A percentile compares a stretch with the other conserved stretches of the same genome.
phyloP scores from a whole-genome alignment of 1,284 basidiomycete genomes.

The Pholiota adiposa region DNA sequence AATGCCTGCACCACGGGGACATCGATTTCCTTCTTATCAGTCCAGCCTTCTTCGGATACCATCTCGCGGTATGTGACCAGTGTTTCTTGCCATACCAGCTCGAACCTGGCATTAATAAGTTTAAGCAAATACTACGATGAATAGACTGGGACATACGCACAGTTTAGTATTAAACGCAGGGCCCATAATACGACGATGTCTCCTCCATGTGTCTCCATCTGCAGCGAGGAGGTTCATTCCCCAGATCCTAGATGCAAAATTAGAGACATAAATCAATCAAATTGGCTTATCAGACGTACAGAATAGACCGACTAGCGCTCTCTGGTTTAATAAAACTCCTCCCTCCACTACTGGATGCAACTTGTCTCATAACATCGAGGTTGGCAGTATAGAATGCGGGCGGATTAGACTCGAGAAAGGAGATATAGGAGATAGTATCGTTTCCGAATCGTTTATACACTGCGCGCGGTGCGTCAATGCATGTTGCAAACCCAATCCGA shows the following conservation, averaged over 20 bases:
- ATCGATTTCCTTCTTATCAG: constrained; percentile 36
- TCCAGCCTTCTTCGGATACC: constrained; percentile 47
- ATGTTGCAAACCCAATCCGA: not conserved
- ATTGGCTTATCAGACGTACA: constrained; percentile 31
- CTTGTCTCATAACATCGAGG: constrained; percentile 51
- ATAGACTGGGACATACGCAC: constrained; percentile 31
- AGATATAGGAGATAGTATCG: constrained; percentile 50
- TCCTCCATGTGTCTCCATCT: constrained; percentile 52
- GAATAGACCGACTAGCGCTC: constrained; percentile 30
- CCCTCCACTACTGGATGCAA: constrained; percentile 33
- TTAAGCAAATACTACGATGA: not conserved
- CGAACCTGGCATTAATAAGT: constrained; percentile 36
- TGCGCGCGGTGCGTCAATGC: constrained; percentile 21
- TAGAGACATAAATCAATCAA: constrained; percentile 10
- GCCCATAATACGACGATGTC: constrained; percentile 50
- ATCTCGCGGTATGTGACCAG: constrained; percentile 48
- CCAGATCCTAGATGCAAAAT: constrained; percentile 41
- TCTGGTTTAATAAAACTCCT: constrained; percentile 48
- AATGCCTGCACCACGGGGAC: constrained; percentile 42
- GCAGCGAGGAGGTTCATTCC: constrained; percentile 50
- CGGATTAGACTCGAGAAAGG: constrained; percentile 42
- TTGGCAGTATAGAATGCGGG: constrained; percentile 50
- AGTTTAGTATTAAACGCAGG: constrained; percentile 53
- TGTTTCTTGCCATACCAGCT: constrained; percentile 49
- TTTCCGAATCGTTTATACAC: constrained; percentile 42